Evolutionary conservation across 73 alveolate genomes (phyloP).

Genomic region (Stentor roeselii): DNA sequence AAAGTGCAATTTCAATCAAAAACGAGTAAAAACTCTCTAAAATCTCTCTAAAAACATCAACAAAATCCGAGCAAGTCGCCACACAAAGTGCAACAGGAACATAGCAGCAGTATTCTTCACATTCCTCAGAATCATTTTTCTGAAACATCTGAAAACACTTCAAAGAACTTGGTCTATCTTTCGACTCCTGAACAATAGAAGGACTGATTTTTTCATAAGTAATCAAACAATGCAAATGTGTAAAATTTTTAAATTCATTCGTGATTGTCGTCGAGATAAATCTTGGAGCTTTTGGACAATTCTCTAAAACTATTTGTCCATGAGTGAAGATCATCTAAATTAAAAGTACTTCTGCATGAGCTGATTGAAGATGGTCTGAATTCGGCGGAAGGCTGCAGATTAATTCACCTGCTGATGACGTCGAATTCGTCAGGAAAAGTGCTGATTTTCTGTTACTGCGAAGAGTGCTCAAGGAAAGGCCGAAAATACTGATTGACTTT

Average conservation of each 20-base stretch:
- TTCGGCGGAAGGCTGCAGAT: not conserved
- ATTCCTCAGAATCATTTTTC: not conserved
- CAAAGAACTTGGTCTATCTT: not conserved
- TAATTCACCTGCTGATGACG: not conserved
- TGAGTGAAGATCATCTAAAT: constrained; percentile 21
- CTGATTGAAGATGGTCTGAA: not conserved
- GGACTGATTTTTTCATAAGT: constrained; percentile 17
- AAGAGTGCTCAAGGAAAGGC: not conserved
- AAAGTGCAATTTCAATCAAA: not conserved
- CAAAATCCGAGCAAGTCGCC: not conserved
- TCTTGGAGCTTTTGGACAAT: not conserved
- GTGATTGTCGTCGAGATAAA: constrained; percentile 16
- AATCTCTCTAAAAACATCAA: constrained; percentile 2
- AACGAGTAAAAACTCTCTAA: not conserved
- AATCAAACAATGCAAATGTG: constrained; percentile 12
- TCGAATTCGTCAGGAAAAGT: not conserved
- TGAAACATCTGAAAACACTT: not conserved
- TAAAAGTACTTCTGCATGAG: not conserved
- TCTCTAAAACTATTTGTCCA: not conserved
- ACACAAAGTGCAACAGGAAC: constrained; percentile 8
- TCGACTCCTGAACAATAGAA: not conserved
- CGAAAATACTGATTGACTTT: not conserved
- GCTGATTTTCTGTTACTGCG: not conserved
- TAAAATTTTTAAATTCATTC: not conserved
- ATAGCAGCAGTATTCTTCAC: not conserved